A percentile compares a stretch with the other conserved stretches of the same genome.
These are phyloP conservation scores for Mycena amicta DNA, from an alignment of 768 basidiomycete genomes.

Conservation along the genomic window DNA sequence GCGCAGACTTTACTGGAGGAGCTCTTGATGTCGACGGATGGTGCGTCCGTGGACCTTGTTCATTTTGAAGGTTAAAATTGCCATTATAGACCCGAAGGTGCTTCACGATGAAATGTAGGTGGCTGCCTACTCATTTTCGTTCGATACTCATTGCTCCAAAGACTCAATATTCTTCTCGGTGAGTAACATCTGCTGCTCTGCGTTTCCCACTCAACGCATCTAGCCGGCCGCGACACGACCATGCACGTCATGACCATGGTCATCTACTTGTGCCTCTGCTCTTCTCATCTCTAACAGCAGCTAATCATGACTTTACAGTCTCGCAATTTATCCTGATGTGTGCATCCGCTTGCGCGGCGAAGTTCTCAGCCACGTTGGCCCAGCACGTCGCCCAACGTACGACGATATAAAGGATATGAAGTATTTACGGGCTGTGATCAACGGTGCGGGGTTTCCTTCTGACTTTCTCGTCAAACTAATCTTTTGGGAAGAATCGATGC, in stretches of 20 bases:
- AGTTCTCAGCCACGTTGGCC: not conserved
- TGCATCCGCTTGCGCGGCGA: not conserved
- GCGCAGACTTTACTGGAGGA: constrained; percentile 50
- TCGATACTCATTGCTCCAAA: not conserved
- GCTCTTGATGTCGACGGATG: constrained; percentile 53
- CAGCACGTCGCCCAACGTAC: not conserved
- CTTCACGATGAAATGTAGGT: constrained; percentile 3
- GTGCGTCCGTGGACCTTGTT: constrained; percentile 27
- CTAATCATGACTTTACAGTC: not conserved
- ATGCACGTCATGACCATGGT: not conserved
- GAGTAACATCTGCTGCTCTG: not conserved
- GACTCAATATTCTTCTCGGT: constrained; percentile 23
- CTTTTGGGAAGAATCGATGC: not conserved
- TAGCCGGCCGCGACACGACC: not conserved
- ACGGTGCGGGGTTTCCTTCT: not conserved
- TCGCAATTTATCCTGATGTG: constrained; percentile 4
- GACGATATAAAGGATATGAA: constrained; percentile 1
- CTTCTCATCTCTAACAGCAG: not conserved
- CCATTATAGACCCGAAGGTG: constrained; percentile 34
- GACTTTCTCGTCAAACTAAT: too few relatives aligned
- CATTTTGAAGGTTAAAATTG: not conserved
- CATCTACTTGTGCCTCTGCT: constrained; percentile 6
- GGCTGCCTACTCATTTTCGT: not conserved
- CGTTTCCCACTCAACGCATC: not conserved
- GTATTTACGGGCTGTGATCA: not conserved